phyloP scores from a whole-genome alignment of 306 rosid genomes.

The Quercus mongolica region DNA sequence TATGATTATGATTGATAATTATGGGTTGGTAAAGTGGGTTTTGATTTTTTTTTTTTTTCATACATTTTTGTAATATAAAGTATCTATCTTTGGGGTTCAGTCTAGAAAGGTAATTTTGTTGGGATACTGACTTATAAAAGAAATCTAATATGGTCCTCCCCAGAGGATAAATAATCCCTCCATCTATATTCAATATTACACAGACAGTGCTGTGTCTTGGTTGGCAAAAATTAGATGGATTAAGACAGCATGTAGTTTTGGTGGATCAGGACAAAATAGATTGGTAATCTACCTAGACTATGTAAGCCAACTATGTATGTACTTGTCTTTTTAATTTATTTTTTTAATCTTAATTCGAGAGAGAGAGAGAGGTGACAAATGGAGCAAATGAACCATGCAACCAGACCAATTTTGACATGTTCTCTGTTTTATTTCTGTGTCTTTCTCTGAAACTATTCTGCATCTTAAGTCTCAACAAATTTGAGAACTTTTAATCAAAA shows the following conservation, averaged over 20 bases:
- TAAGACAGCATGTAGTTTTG: not conserved
- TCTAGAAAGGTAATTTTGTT: not conserved
- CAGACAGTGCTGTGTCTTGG: conserved; percentile 2
- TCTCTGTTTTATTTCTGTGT: not conserved
- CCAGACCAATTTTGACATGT: not conserved
- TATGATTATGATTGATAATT: too few relatives aligned
- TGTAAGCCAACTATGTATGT: not conserved
- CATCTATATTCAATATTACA: not conserved
- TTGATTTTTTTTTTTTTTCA: too few relatives aligned
- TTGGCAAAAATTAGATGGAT: conserved; percentile 26
- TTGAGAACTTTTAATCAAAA: too few relatives aligned
- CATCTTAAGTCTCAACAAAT: too few relatives aligned
- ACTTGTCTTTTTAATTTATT: not conserved
- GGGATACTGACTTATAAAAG: not conserved
- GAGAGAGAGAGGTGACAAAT: not conserved
- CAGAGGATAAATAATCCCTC: too few relatives aligned
- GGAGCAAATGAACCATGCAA: not conserved
- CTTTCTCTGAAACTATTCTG: not conserved
- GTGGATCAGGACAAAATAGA: not conserved
- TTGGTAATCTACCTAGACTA: not conserved
- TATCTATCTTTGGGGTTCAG: too few relatives aligned
- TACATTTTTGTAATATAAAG: too few relatives aligned
- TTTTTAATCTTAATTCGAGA: not conserved
- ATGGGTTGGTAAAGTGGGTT: not conserved
- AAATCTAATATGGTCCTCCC: not conserved